Conservation (phyloP, 352 stramenopile species). For the Aphanomyces astaci region DNA sequence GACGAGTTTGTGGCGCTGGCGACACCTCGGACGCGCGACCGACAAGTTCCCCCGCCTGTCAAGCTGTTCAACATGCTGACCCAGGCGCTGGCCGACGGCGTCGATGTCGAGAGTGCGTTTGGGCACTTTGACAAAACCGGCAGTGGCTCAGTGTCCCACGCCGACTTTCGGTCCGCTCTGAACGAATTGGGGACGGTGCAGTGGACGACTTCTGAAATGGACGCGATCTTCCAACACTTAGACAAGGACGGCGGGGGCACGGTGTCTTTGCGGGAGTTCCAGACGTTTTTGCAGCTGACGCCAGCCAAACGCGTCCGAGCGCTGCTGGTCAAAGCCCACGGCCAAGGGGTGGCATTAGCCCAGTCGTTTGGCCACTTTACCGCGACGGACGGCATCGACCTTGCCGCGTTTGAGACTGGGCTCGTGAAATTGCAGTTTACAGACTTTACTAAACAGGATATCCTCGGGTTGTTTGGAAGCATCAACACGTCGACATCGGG, state of each 20-base stretch:
- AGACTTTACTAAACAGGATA: constrained; percentile 31
- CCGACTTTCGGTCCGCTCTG: constrained; percentile 37
- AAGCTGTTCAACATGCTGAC: constrained; percentile 32
- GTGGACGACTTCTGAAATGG: constrained; percentile 28
- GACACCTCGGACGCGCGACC: not conserved
- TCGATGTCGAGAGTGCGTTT: constrained; percentile 41
- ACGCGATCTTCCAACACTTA: constrained; percentile 37
- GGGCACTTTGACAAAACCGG: constrained; percentile 46
- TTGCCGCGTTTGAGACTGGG: constrained; percentile 40
- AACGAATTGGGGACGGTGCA: constrained; percentile 17
- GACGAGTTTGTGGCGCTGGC: constrained; percentile 31
- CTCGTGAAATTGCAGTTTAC: constrained; percentile 46
- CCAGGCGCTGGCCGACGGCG: constrained; percentile 27
- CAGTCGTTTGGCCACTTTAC: constrained; percentile 40
- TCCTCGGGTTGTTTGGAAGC: constrained; percentile 24
- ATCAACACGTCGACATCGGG: constrained; percentile 25
- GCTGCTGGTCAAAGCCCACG: constrained; percentile 20
- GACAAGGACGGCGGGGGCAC: constrained; percentile 46
- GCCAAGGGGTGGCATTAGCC: constrained; percentile 25
- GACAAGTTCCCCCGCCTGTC: constrained; percentile 6
- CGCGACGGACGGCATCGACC: constrained; percentile 36
- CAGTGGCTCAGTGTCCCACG: constrained; percentile 41
- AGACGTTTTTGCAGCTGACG: constrained; percentile 30
- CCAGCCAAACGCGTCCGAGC: not conserved
- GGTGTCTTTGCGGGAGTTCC: constrained; percentile 54